Evolutionary conservation across 208 protist genomes (phyloP), one percentile per base, ranked within the genome.

Genomic region (Wallacemonas collosoma): DNA sequence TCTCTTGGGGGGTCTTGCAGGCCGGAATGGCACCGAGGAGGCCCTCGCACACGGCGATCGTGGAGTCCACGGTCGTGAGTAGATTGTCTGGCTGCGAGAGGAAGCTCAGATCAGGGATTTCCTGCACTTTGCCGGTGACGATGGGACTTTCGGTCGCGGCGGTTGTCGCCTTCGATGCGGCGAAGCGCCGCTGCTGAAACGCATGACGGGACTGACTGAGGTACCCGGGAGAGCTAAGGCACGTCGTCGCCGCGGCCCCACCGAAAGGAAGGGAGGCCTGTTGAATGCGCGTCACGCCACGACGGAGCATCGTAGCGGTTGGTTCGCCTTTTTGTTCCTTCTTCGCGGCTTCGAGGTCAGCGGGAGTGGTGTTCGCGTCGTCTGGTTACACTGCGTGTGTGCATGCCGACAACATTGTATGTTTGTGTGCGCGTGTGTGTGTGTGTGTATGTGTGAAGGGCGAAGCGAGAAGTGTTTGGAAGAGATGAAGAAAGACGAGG

Each of bases 41-140:
- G 53, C 74, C 77, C 44, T 93, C 81, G 57, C 88, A 94, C 17
- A 91, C 73, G 39, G 86, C 86, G 43, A 96, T 87, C 0, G 92
- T 96, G 39, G 76, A 62, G 60, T 90, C 88, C 36, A 93, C 92
- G 4, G 83, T 93, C 40, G 82, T 73, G 1, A 87, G 72, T 9
- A 96, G 72, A 12, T 81, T 84, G 12, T 86, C 72, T 9, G 89
- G 86, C 38, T 65, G 75, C 2, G 85, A 61, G n/a, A 96, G 84
- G 41, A 96, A 96, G 72, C 79, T 89, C 4, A 96, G 79, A 35
- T 76, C 91, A 0, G 91, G 91, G 72, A 94, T 92, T 44, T 85
- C 86, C 9, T 65, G 67, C 63, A 85, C 73, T 1, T 58, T 72
- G 1, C 72, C 77, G 45, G 58, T 68, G 35, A 43, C 26, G 9